Evolutionary conservation across 2,329 filamentous ascomycete species (phyloP), one percentile per base, ranked within the genome.

Genomic region (Lojkania enalia): DNA sequence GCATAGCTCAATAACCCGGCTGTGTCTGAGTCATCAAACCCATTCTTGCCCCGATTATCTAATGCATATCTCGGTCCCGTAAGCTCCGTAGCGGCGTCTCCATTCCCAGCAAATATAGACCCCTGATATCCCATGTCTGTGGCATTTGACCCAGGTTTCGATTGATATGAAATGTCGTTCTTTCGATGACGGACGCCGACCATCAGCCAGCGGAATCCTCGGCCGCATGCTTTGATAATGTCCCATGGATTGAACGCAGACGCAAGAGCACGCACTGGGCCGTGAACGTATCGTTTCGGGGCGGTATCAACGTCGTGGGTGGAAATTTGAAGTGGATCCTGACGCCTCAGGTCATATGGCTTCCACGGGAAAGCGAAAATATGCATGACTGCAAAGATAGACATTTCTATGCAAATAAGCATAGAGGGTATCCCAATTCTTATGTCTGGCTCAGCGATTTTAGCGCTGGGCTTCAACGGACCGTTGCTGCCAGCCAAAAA

Each of bases 171-270:
- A 4, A 60, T 43, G 48, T 77, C 75, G 5, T 64, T 46, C 43
- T 70, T 62, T 25, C 86, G 79, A 49, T 74, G 70, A 64, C 82
- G 85, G 42, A 82, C 78, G 31, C 89, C 89, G 13, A 89, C 82
- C 51, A 91, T 85, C 15, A 95, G 74, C 90, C 90, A 95, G 56
- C 86, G 81, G 57, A 89, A 80, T 16, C 87, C 86, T 39, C 90
- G 81, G 6, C 85, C 87, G 49, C 87, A 83, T 0, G 87, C 87
- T 71, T 91, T 95, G 61, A 89, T 71, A 31, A 95, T 80, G 66
- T 96, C 90, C 84, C 88, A 89, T 0, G 87, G 79, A 59, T 94
- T 94, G 64, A 90, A 77, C 1, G 88, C 84, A 58, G 92, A 85
- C 1, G 77, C 65, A 5, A 92, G 66, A 3, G 88, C 89, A 51